Evolutionary conservation across 352 stramenopile genomes (phyloP), one percentile per base, ranked within the genome.

Genomic region (Paralagenidium karlingii): DNA sequence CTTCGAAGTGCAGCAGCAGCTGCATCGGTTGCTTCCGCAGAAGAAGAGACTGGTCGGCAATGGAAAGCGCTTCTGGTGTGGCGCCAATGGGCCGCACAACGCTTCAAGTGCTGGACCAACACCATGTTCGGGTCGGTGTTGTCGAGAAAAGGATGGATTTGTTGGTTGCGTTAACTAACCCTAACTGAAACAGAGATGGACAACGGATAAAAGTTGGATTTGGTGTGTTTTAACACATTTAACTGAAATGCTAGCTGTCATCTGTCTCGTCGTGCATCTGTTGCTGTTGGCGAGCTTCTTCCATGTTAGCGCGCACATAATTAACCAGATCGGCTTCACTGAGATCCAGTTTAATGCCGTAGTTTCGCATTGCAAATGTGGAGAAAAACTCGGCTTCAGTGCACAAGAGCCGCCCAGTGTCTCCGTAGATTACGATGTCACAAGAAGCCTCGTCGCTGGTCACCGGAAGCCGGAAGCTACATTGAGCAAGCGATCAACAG

Each of bases 231-330:
- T 36, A 36, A 36, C 30, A 33, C 28, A 33, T 13, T 15, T 36
- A 36, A 36, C 30, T 7, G 3, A 22, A 36, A 7, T 20, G 30
- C 19, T 3, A 36, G 19, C 19, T 20, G 22, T 36, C 16, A 36
- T 22, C 19, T 36, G 3, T 22, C 7, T 36, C 22, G 30, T 36
- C 22, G 26, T 7, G 6, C 26, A 41, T 41, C 15, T 32, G 11
- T 11, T 66, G 50, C 12, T 58, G 51, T 3, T 60, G 49, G 1
- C 65, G 58, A 30, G 78, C 44, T 42, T 83, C 71, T 18, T 86
- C 66, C 31, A 82, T 52, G 52, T 86, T 82, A 13, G 66, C 64
- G 34, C 78, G 80, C 40, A 80, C 61, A 47, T 80, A 75, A 13
- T 82, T 51, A 30, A 67, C 41, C 19, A 86, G 43, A 38, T 86